Evolutionary conservation across 2,329 filamentous ascomycete species (phyloP), one percentile per base, ranked within the genome.

Genomic region (Penicillium fuscoglaucum): DNA sequence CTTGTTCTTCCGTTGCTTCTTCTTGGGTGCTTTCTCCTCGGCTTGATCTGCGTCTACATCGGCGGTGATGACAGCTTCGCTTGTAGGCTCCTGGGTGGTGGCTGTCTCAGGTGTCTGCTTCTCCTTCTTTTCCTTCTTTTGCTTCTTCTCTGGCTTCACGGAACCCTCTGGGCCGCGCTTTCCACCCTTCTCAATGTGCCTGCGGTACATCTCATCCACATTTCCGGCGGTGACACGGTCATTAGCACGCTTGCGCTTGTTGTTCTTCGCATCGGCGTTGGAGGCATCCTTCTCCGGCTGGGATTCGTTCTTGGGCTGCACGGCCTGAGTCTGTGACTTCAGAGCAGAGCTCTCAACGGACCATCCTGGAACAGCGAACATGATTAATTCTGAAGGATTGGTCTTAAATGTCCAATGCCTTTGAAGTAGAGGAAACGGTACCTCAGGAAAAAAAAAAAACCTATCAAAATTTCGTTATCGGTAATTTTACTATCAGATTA

Each of bases 281-380:
- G 57, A 47, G 29, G 62, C 56, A 65, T 68, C 66, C 65, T 70
- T 67, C 56, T 64, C 48, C 41, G 73, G 69, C 63, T 74, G 72
- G 52, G 80, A 74, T 19, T 81, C 82, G 73, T 93, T 89, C 26
- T 86, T 77, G 72, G 85, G 83, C 57, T 89, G 83, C 51, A 89
- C 84, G 19, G 72, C 70, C 61, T 82, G 79, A 19, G 80, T 83
- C 76, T 96, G 91, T 31, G 85, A 77, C 76, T 91, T 91, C 63
- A 96, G 84, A 52, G 79, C 80, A 65, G 87, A 84, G 61, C 88
- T 83, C 56, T 90, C 86, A 37, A 97, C 82, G 40, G 91, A 91
- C 93, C 93, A 97, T 66, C 95, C 95, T 70, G 90, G 90, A 31
- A 98, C 93, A 10, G 92, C 88, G 75, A 98, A 98, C 93, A 98